phyloP scores from a whole-genome alignment of 2,329 filamentous ascomycete species.

The Cladosporium sp. region DNA sequence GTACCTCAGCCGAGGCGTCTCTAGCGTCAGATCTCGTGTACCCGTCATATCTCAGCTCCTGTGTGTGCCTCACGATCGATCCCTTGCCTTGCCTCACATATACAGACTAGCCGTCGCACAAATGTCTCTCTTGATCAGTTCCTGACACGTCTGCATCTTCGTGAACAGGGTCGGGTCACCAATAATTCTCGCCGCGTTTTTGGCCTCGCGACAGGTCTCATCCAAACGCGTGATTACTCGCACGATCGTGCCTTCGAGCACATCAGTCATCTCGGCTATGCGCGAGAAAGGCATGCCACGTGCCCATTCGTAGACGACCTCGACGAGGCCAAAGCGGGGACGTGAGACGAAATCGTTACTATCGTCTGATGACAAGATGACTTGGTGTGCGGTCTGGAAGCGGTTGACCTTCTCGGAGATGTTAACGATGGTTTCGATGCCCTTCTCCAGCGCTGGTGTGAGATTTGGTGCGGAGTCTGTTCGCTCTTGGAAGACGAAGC shows the following conservation, averaged over 20 bases:
- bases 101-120: slow-evolving; percentile 85
- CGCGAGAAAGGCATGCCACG: slow-evolving; percentile 97
- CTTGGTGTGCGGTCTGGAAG: slow-evolving; percentile 84
- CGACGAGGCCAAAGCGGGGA: slow-evolving; percentile 87
- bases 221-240: slow-evolving; percentile 89
- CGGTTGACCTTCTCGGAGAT: slow-evolving; percentile 91
- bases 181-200: slow-evolving; percentile 92
- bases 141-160: slow-evolving; percentile 97
- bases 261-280: slow-evolving; percentile 92
- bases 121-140: slow-evolving; percentile 95
- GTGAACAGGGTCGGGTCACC: slow-evolving; percentile 88
- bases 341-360: slow-evolving; percentile 85
- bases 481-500: slow-evolving; percentile 98
- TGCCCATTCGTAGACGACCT: slow-evolving; percentile 98
- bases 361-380: slow-evolving; percentile 85
- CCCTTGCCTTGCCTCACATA: slow-evolving; percentile 53
- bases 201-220: slow-evolving; percentile 94
- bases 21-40: neutral
- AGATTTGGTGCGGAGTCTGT: slow-evolving; percentile 76
- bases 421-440: slow-evolving; percentile 77
- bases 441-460: slow-evolving; percentile 75
- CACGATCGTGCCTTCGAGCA: slow-evolving; percentile 95
- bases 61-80: slow-evolving; percentile 29
- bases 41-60: neutral
- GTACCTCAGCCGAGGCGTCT: neutral